A percentile compares a stretch with the other conserved stretches of the same genome.
Evolutionary conservation across 805 yeast genomes (phyloP).

Genomic region (Myxozyma geophila): DNA sequence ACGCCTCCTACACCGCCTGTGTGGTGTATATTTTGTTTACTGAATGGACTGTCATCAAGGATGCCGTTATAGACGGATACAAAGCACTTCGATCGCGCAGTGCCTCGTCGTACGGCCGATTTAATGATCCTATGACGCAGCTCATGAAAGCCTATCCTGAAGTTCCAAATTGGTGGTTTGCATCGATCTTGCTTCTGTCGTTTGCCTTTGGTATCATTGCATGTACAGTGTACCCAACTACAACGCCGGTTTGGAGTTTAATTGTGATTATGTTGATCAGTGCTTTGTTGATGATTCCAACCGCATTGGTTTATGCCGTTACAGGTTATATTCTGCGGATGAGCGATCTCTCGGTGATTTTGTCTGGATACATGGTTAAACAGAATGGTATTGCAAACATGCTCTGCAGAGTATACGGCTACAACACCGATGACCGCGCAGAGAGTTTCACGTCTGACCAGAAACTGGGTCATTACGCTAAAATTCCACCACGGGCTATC

Average conservation of each 20-base stretch:
- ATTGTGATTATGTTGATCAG: slow-evolving; percentile 43
- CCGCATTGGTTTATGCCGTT: slow-evolving; percentile 42
- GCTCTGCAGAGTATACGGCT: slow-evolving; percentile 57
- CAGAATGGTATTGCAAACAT: slow-evolving; percentile 60
- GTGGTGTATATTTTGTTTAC: slow-evolving; percentile 48
- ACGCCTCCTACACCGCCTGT: slow-evolving; percentile 61
- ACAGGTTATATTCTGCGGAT: slow-evolving; percentile 49
- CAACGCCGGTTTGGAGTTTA: slow-evolving; percentile 41
- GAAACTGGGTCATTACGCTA: slow-evolving; percentile 59
- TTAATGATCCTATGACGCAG: slow-evolving; percentile 43
- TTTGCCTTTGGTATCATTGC: slow-evolving; percentile 50
- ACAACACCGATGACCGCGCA: slow-evolving; percentile 67
- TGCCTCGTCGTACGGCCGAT: slow-evolving; percentile 1
- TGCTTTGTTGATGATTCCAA: slow-evolving; percentile 44
- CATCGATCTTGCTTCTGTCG: slow-evolving; percentile 48
- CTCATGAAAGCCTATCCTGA: slow-evolving; percentile 63
- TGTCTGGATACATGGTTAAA: slow-evolving; percentile 42
- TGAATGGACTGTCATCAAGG: slow-evolving; percentile 15
- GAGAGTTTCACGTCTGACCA: slow-evolving; percentile 61
- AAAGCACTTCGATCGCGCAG: slow-evolving; percentile 15
- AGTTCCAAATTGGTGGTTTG: slow-evolving; percentile 59
- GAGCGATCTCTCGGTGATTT: slow-evolving; percentile 38
- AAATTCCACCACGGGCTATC: slow-evolving; percentile 50
- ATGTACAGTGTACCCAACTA: slow-evolving; percentile 47
- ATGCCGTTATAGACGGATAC: slow-evolving; percentile 1